Evolutionary conservation across 2,329 filamentous ascomycete genomes (phyloP).

Genomic region (Arthrobotrys pseudoclavata): DNA sequence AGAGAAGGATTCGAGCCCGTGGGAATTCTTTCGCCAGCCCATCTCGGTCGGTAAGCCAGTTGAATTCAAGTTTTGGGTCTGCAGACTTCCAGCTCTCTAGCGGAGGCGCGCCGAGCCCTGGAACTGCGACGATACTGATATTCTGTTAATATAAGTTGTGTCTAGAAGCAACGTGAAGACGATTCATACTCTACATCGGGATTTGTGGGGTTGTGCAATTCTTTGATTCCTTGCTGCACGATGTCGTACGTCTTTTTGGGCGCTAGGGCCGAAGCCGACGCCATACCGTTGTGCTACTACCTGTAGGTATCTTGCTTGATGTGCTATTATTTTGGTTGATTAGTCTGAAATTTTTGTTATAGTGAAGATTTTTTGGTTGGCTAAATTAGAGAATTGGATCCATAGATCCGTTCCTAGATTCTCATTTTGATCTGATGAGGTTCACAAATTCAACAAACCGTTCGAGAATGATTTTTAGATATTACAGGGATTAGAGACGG

Average conservation of each 20-base stretch:
- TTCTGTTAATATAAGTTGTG: neutral
- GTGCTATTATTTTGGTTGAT: neutral
- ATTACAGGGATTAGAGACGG: neutral
- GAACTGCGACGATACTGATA: conserved; percentile 67
- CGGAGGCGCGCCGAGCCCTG: conserved; percentile 67
- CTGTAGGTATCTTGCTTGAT: neutral
- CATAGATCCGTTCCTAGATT: neutral
- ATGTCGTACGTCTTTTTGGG: conserved; percentile 63
- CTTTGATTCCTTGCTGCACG: conserved; percentile 67
- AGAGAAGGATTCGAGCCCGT: conserved; percentile 66
- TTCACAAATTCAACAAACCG: neutral
- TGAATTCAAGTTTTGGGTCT: conserved; percentile 65
- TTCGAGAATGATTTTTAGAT: neutral
- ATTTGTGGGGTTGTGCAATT: conserved; percentile 65
- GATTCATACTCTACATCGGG: conserved; percentile 66
- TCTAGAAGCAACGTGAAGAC: neutral
- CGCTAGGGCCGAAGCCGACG: conserved; percentile 27
- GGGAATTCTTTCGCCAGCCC: conserved; percentile 67
- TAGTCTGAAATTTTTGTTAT: neutral
- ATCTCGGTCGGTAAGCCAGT: conserved; percentile 66
- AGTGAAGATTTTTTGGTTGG: neutral
- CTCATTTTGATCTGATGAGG: neutral
- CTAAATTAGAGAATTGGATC: neutral
- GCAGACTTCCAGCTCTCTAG: conserved; percentile 67
- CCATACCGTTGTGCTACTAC: neutral